Base-by-base conservation (phyloP, 805 yeast genomes). In the Diddensiella transvaalensis region DNA sequence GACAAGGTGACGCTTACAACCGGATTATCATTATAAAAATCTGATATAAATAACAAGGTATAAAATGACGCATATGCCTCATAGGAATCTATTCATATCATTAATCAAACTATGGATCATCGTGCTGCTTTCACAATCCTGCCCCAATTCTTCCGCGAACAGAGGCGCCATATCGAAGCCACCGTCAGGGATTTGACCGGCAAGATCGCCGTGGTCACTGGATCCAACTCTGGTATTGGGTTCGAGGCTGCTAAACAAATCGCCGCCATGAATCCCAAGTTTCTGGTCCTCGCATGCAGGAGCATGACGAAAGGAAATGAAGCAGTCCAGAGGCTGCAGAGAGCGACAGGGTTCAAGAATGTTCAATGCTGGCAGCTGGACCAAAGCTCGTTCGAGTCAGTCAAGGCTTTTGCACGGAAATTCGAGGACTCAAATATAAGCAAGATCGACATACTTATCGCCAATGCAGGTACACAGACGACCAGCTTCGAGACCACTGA, bases 181-280 rank as follows among this genome's bases (percentile, higher is more conserved):
- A 26, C 32, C 13, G 32, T 26, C 32, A 26, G 13, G 13, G 32
- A 26, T 26, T 13, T 26, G 11, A 26, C 32, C 11, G 73, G 70
- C 24, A 69, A 68, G 51, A 72, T 69, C n/a, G 73, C 73, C 3
- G 58, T 70, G 13, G 70, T 72, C 35, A 72, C 76, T 1, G 76
- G 76, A 4, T 72, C 72, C 13, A 63, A 70, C 47, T 59, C 66
- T n/a, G 76, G 76, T 3, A 69, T 72, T 44, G 76, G 76, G 10
- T 63, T 62, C 48, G 71, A 72, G 37, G 18, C 38, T 15, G 38
- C 38, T 15, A 35, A 35, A 17, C 18, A 13, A 13, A 11, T 35
- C 8, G 38, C 38, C 38, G 38, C 38, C 18, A 11, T 13, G 18
- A 15, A 15, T 11, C 18, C 38, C 8, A 35, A 35, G 38, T 8